Base-by-base conservation (phyloP, 192 early-diverging fungal genomes). In the Gonapodya sp. region DNA sequence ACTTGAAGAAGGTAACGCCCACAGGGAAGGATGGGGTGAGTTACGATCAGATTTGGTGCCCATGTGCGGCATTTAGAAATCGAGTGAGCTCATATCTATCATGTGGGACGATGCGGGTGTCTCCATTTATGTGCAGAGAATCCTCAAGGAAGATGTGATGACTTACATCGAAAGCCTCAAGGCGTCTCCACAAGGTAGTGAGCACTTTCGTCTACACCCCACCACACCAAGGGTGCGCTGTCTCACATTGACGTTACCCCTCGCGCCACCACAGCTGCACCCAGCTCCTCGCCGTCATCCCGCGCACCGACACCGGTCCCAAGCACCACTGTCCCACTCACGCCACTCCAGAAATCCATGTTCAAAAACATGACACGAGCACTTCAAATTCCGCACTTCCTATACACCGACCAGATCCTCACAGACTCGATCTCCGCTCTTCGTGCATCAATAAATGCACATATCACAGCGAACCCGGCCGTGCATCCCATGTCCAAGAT, bases 281-380 rank as follows among this genome's bases (percentile, higher is more conserved):
- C 8, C 46, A 64, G 46, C 79, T 0, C 0, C 79, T 36, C 37
- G 36, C 33, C 79, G 36, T 36, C 32, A 34, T 30, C 8, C 33
- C 36, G 73, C 36, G n/a, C n/a, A n/a, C n/a, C n/a, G 32, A 2
- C 75, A 1, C 30, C 14, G 34, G 73, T 31, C 31, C 36, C 75
- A 82, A 72, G 1, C 32, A 36, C 37, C 1, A 33, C 36, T 79
- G 64, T 36, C 82, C 87, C 93, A n/a, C 89, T 99, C 73, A 91
- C 90, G n/a, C 85, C 88, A 73, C 93, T 96, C 72, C 96, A 98
- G 88, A 95, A 96, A 81, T 94, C 94, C 83, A 99, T 99, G 97
- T 99, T 95, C 90, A 94, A 94, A 82, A 87, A 87, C 35, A 99
- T 99, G 96, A 95, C 97, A 2, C 90, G 91, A 36, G 96, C 97